phyloP scores from a whole-genome alignment of 768 basidiomycete genomes.

The Collybia nuda region DNA sequence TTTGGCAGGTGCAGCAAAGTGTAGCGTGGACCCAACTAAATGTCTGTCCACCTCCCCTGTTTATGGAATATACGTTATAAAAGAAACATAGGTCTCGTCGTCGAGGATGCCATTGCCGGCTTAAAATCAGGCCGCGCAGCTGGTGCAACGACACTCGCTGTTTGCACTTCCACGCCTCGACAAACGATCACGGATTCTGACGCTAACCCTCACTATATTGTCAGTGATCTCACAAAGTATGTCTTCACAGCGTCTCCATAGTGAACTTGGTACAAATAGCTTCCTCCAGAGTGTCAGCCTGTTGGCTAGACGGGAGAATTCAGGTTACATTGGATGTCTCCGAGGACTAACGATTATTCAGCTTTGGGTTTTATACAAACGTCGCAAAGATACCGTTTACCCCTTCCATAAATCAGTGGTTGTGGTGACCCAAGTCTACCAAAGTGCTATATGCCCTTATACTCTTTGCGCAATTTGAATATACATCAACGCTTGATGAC shows the following conservation, averaged over 20 bases:
- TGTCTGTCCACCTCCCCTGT: conserved; percentile 38
- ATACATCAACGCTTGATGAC: too few relatives aligned
- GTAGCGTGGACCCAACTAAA: conserved; percentile 52
- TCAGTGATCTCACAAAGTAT: conserved; percentile 67
- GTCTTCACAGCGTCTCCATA: not conserved
- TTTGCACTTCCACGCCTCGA: conserved; percentile 76
- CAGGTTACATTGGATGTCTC: conserved; percentile 44
- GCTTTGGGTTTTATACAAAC: too few relatives aligned
- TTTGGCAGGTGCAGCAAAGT: conserved; percentile 66
- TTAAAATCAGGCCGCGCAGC: conserved; percentile 73
- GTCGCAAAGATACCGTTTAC: too few relatives aligned
- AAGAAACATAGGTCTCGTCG: conserved; percentile 62
- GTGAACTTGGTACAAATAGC: not conserved
- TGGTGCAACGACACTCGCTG: conserved; percentile 74
- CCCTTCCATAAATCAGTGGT: too few relatives aligned
- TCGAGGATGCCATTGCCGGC: conserved; percentile 90
- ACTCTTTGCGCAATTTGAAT: too few relatives aligned
- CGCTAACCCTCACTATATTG: conserved; percentile 64
- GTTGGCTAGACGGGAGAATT: conserved; percentile 43
- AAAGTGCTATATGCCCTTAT: too few relatives aligned
- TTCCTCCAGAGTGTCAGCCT: conserved; percentile 39
- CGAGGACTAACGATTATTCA: conserved; percentile 9
- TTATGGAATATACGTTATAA: not conserved
- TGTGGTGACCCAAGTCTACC: too few relatives aligned
- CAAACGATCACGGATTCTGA: conserved; percentile 50